These are phyloP conservation scores for Ambrosiella beaveri DNA, from an alignment of 2,329 filamentous ascomycete genomes.

Conservation along the genomic window DNA sequence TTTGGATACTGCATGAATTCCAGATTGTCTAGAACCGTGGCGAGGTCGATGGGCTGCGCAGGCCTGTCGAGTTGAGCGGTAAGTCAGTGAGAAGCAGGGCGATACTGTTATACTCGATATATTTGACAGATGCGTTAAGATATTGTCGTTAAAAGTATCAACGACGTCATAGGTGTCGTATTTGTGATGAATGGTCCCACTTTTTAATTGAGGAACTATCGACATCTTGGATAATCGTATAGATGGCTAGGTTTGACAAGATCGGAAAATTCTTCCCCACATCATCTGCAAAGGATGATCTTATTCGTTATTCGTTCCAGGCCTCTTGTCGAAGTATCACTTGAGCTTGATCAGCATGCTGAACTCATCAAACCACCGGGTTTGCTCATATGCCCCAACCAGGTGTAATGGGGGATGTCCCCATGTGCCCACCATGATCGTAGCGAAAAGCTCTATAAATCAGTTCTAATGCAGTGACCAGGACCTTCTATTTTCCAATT, in stretches of 20 bases:
- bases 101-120: not conserved
- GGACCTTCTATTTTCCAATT: not conserved
- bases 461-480: not conserved
- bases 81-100: no score
- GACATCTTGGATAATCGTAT: no score
- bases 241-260: no score
- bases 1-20: not conserved
- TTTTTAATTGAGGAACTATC: not conserved
- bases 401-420: not conserved
- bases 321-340: not conserved
- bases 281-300: not conserved
- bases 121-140: not conserved
- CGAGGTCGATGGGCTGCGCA: no score
- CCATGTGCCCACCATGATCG: constrained; percentile 2
- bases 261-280: no score
- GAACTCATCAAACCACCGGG: not conserved
- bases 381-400: not conserved
- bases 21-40: no score
- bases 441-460: not conserved
- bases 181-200: not conserved
- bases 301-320: not conserved
- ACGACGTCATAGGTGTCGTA: not conserved
- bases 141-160: not conserved
- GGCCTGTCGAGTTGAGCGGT: no score
- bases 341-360: not conserved